Percentiles rank a stretch among this genome's conserved stretches.
Evolutionary conservation across 495 filamentous ascomycete species (phyloP).

Genomic region (Neurospora sp.): DNA sequence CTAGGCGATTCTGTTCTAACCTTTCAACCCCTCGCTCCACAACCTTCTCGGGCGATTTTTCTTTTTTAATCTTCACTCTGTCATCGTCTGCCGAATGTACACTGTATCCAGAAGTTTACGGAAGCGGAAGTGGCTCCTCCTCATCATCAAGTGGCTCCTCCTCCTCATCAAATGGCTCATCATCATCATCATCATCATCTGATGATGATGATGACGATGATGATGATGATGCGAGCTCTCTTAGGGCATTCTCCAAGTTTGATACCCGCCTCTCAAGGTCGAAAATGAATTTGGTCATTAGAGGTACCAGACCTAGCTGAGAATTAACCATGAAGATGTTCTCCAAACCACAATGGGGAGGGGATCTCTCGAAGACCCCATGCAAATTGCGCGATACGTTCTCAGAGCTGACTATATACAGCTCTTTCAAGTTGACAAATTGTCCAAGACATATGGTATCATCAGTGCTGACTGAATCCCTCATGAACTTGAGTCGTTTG

Average conservation of each 20-base stretch:
- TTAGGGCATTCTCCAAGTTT: too few relatives aligned
- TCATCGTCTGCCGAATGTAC: neutral
- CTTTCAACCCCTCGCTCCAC: neutral
- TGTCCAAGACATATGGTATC: neutral
- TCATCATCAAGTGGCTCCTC: too few relatives aligned
- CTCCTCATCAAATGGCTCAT: too few relatives aligned
- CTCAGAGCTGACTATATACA: neutral
- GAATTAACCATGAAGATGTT: neutral
- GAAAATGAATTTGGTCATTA: neutral
- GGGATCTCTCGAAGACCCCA: neutral
- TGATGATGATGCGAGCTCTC: too few relatives aligned
- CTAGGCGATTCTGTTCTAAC: neutral
- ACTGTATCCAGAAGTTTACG: neutral
- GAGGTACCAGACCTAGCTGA: neutral
- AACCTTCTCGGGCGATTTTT: neutral
- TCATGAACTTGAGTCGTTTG: neutral
- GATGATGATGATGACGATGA: too few relatives aligned
- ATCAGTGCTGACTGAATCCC: neutral
- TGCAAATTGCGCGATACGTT: neutral
- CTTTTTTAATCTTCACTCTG: neutral
- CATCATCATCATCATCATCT: too few relatives aligned
- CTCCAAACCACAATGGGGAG: neutral
- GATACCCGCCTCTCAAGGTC: neutral
- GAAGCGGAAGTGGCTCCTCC: neutral
- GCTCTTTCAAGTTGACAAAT: neutral